A percentile compares a stretch with the other conserved stretches of the same genome.
phyloP scores from a whole-genome alignment of 352 stramenopile genomes.

The Phytophthora palmivora region DNA sequence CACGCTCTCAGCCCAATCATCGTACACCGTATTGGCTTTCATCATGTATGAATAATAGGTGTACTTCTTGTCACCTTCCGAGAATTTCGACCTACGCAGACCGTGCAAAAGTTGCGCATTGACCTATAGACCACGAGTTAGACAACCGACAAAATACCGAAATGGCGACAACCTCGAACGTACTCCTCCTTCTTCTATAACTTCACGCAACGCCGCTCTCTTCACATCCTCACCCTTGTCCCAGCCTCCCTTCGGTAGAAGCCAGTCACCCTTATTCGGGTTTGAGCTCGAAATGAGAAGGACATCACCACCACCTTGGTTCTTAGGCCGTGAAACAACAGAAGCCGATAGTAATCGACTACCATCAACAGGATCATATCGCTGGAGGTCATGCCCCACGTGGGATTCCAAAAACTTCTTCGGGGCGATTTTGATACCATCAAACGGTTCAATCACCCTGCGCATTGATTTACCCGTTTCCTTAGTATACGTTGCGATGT shows the following conservation, averaged over 20 bases:
- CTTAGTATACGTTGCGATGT: slow-evolving; percentile 4
- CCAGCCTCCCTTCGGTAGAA: slow-evolving; percentile 31
- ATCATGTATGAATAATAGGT: slow-evolving; percentile 13
- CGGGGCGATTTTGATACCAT: neutral
- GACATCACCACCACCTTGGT: slow-evolving; percentile 2
- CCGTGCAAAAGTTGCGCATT: neutral
- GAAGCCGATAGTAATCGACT: neutral
- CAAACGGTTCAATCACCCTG: slow-evolving; percentile 2
- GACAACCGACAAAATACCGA: too few relatives aligned
- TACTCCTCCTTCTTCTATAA: slow-evolving; percentile 28
- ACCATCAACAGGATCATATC: too few relatives aligned
- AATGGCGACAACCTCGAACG: neutral
- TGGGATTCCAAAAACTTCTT: neutral
- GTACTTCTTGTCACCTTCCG: neutral
- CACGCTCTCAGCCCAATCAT: slow-evolving; percentile 26
- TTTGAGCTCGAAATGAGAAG: slow-evolving; percentile 32
- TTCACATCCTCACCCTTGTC: slow-evolving; percentile 10
- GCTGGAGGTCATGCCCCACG: neutral
- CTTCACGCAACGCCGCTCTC: slow-evolving; percentile 11
- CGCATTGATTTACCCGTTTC: neutral
- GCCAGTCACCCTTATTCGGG: slow-evolving; percentile 16
- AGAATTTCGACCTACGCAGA: slow-evolving; percentile 2
- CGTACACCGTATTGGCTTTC: slow-evolving; percentile 12
- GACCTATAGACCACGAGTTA: slow-evolving; percentile 4
- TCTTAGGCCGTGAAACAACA: neutral